Evolutionary conservation across 1,139 yeast genomes (phyloP).

Genomic region (Nakaseomyces uthaithaninus): DNA sequence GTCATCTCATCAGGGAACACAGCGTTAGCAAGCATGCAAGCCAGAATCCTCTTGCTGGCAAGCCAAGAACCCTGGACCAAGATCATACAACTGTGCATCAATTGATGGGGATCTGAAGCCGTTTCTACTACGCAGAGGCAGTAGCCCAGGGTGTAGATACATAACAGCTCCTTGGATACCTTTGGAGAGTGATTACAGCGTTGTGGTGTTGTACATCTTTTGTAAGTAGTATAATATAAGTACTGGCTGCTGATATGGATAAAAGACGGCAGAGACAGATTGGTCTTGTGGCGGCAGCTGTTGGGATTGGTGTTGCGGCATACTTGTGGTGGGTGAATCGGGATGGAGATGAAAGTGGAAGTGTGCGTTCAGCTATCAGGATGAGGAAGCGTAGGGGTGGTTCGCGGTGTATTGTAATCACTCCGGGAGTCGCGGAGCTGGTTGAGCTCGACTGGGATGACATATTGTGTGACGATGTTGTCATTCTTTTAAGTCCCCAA

Average conservation of each 20-base stretch:
- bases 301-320: slow-evolving; percentile 9
- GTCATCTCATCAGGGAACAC: background rate
- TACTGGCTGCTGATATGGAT: background rate
- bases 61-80: too few species aligned
- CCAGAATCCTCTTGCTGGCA: too few species aligned
- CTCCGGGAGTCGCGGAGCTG: slow-evolving; percentile 12
- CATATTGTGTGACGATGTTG: slow-evolving; percentile 20
- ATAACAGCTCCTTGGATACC: too few species aligned
- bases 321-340: slow-evolving; percentile 5
- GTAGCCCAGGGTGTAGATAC: too few species aligned
- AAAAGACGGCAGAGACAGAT: slow-evolving; percentile 1
- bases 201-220: too few species aligned
- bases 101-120: too few species aligned
- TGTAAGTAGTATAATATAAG: too few species aligned
- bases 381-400: background rate
- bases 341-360: background rate
- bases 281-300: slow-evolving; percentile 8
- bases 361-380: too few species aligned
- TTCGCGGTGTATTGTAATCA: slow-evolving; percentile 17
- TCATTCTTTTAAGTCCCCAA: slow-evolving; percentile 21
- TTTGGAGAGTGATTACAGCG: too few species aligned
- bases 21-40: too few species aligned
- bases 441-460: slow-evolving; percentile 21
- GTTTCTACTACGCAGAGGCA: too few species aligned
- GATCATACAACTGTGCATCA: too few species aligned